These are phyloP conservation scores for Elsinoe batatas DNA, from an alignment of 2,329 filamentous ascomycete species.

Conservation along the genomic window DNA sequence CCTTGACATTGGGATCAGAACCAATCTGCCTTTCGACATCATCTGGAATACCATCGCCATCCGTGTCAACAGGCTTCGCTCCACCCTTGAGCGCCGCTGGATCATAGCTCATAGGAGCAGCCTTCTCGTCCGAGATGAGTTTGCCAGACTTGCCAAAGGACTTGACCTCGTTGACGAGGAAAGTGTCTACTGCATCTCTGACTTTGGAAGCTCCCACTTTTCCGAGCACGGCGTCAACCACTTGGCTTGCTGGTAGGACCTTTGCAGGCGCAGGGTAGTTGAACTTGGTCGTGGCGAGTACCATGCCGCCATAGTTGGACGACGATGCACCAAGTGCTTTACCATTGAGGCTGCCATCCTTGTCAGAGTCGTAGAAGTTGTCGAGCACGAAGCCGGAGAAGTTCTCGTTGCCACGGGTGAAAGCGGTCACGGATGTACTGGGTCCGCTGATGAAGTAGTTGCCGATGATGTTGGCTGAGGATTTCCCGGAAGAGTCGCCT, in stretches of 20 bases:
- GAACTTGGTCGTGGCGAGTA: neutral
- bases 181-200: constrained; percentile 1
- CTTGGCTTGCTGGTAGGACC: neutral
- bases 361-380: constrained; percentile 8
- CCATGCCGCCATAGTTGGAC: constrained; percentile 7
- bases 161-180: constrained; percentile 7
- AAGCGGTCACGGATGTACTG: constrained; percentile 2
- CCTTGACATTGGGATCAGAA: constrained; percentile 3
- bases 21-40: constrained; percentile 1
- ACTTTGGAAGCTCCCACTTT: neutral
- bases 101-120: constrained; percentile 4
- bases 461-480: constrained; percentile 4
- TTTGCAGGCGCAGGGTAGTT: constrained; percentile 1
- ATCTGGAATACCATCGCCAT: constrained; percentile 8
- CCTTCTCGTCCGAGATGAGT: constrained; percentile 4
- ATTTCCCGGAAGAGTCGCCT: constrained; percentile 3
- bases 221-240: neutral
- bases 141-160: constrained; percentile 5
- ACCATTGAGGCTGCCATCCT: constrained; percentile 4
- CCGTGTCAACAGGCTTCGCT: neutral
- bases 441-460: constrained; percentile 8
- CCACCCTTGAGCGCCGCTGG: constrained; percentile 6
- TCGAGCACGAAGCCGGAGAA: constrained; percentile 7
- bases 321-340: neutral
- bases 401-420: constrained; percentile 7